Evolutionary conservation across 306 rosid genomes (phyloP), one percentile per base, ranked within the genome.

Genomic region (Vachellia collinsii): DNA sequence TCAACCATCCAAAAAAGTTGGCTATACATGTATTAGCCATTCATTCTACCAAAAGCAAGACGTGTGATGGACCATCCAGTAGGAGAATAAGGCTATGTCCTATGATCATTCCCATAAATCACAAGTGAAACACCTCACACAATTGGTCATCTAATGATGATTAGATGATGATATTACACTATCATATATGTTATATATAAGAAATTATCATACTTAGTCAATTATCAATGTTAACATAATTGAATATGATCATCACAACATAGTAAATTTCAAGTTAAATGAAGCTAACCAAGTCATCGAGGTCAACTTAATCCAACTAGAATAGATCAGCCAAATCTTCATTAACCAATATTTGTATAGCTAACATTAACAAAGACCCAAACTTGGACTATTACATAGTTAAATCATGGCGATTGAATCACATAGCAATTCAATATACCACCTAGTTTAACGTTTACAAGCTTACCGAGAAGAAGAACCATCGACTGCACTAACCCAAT

Each of bases 401-500:
- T 14, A 34, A 34, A 48, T 48, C 16, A 51, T 17, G 7, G 5
- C 5, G 12, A 44, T 8, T 10, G 48, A 44, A 44, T 56, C 75
- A 19, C 29, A 73, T 50, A 72, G 66, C 51, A 61, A 19, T 48
- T 12, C 3, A 9, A 42, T 17, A 72, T 5, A 36, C 17, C 64
- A 48, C 29, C 63, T 36, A 10, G 58, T 13, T 23, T 78, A 46
- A 72, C 6, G 83, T 63, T 79, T 38, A 70, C 56, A 86, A 61
- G 56, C 89, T 86, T 87, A 95, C 99, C 96, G 58, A 44, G 99
- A 82, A 89, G 81, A 81, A 83, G 97, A 90, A 81, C 97, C 99
- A 83, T 93, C 97, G 82, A 93, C 89, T 58, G 98, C 96, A 85
- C 97, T 89, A 84, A 95, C 99, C 98, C 99, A 95, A 46, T 95